A percentile compares a stretch with the other conserved stretches of the same genome.
Conservation (phyloP, 257 asterid genomes). For the Perilla frutescens region DNA sequence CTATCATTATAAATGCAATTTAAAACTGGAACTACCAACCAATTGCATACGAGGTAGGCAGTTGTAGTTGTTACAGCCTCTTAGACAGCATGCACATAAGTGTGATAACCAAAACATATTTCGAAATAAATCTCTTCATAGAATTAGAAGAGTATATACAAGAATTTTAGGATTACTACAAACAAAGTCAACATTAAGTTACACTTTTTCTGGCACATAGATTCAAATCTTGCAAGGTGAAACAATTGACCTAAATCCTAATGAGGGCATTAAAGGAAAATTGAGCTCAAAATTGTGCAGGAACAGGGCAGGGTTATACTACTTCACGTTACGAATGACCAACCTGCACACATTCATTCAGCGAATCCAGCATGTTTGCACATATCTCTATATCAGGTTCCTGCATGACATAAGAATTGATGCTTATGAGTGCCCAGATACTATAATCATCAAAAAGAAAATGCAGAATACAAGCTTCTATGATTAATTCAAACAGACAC, state of each 20-base stretch:
- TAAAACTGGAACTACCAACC: conserved; percentile 12
- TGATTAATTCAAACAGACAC: conserved; percentile 40
- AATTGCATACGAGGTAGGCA: neutral
- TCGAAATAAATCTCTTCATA: too few species aligned
- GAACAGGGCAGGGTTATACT: neutral
- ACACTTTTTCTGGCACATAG: neutral
- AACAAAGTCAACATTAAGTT: neutral
- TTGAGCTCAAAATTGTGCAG: neutral
- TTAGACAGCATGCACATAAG: neutral
- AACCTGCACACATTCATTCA: conserved; percentile 86
- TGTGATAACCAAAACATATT: neutral
- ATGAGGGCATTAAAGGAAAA: neutral
- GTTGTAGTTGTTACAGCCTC: neutral
- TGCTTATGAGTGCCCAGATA: conserved; percentile 35
- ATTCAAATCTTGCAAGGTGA: conserved; percentile 11
- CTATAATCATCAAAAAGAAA: neutral
- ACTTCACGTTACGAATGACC: conserved; percentile 26
- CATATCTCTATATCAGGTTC: conserved; percentile 90
- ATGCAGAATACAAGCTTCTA: neutral
- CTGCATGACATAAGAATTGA: conserved; percentile 50
- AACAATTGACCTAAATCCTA: neutral
- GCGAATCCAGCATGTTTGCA: conserved; percentile 79
- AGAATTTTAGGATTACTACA: neutral
- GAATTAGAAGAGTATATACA: too few species aligned
- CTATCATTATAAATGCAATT: neutral